A percentile compares a stretch with the other conserved stretches of the same genome.
These are phyloP conservation scores for Erodium texanum DNA, from an alignment of 441 rosid species.

Conservation along the genomic window DNA sequence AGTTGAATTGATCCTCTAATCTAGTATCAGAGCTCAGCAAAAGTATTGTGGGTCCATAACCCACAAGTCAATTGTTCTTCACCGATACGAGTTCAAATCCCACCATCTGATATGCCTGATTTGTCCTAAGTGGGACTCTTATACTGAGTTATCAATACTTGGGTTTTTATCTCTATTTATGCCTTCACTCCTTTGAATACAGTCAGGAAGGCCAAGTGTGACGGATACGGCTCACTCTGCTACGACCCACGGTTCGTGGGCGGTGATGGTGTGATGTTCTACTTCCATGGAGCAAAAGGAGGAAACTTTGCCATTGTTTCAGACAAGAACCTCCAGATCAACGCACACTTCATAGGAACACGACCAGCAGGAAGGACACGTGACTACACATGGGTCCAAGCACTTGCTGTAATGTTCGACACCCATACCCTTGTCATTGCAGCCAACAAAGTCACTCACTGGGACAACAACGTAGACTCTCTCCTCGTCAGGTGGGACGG, in stretches of 20 bases:
- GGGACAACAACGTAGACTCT: slow-evolving; percentile 48
- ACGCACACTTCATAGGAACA: slow-evolving; percentile 81
- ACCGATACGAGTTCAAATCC: no score
- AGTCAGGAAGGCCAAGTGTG: slow-evolving; percentile 70
- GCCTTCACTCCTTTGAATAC: slow-evolving; percentile 17
- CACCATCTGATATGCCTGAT: no score
- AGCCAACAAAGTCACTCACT: slow-evolving; percentile 43
- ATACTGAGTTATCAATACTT: no score
- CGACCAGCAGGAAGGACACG: slow-evolving; percentile 67
- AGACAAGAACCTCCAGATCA: slow-evolving; percentile 62
- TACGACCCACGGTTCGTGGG: slow-evolving; percentile 82
- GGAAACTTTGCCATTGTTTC: slow-evolving; percentile 82
- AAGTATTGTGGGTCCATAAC: no score
- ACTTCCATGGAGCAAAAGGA: slow-evolving; percentile 77
- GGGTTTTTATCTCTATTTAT: neutral
- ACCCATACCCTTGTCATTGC: slow-evolving; percentile 50
- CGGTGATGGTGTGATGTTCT: slow-evolving; percentile 86
- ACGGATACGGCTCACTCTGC: slow-evolving; percentile 71
- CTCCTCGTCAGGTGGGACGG: slow-evolving; percentile 40
- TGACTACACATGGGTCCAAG: slow-evolving; percentile 92
- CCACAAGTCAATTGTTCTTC: no score
- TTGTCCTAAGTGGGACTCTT: no score
- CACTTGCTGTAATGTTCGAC: slow-evolving; percentile 56
- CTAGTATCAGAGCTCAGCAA: no score
- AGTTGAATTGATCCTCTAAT: no score